Evolutionary conservation across 2,329 filamentous ascomycete genomes (phyloP), one percentile per base, ranked within the genome.

Genomic region (Aspergillus phoenicis): DNA sequence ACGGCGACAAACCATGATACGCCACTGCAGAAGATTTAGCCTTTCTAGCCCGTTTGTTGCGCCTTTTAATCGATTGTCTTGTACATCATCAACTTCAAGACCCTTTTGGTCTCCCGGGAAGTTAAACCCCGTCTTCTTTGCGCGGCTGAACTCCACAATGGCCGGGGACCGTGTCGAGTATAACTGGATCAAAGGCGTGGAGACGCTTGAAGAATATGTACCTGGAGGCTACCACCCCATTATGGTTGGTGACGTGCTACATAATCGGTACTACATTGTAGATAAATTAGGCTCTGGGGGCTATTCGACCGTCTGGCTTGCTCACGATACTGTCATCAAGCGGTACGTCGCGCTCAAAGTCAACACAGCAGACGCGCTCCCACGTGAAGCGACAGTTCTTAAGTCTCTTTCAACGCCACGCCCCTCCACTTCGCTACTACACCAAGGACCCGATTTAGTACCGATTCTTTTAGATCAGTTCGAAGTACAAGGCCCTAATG

Each of bases 231-330:
- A 75, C 62, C 73, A 77, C 64, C 74, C 75, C 1, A 59, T 77
- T 3, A 70, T 70, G 66, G 66, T 77, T 24, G 71, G 71, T 2
- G 71, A 76, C 11, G 36, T 71, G 5, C 64, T 76, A 1, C 62
- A 73, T 36, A 62, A 66, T 20, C 60, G 75, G 41, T 81, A 81
- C 57, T 70, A 66, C 5, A 70, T 81, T 45, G 69, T 75, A 1
- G 76, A 78, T 17, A 81, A 81, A 63, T 68, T 81, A 5, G 78
- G 77, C 0, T 78, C 71, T 66, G 78, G 79, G 7, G 70, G 71
- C 4, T 78, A 73, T 62, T 80, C 78, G 4, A 80, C 76, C 0
- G 72, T 80, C 48, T 82, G 76, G 77, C 66, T 80, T 57, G 76
- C 77, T 7, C 71, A 63, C 4, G 78, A 81, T 54, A 66, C 60